Conservation (phyloP, 1,284 basidiomycete genomes). For the Grifola frondosa region DNA sequence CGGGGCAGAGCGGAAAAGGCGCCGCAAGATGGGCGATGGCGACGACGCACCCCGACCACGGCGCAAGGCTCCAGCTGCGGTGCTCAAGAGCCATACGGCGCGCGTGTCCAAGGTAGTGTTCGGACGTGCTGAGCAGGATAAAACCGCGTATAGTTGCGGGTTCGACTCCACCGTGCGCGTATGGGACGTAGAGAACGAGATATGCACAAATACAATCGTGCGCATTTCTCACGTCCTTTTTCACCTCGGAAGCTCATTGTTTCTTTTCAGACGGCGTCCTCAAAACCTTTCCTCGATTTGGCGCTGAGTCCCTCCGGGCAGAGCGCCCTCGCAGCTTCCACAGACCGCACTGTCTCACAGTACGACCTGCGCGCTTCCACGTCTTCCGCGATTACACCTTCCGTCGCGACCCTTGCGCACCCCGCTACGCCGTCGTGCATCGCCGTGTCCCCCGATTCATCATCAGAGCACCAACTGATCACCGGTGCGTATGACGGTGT, state of each 20-base stretch:
- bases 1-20: constrained; percentile 56
- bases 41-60: constrained; percentile 32
- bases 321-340: constrained; percentile 58
- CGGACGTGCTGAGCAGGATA: constrained; percentile 25
- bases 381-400: constrained; percentile 41
- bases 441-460: constrained; percentile 38
- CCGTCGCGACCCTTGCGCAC: constrained; percentile 58
- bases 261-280: constrained; percentile 52
- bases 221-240: constrained; percentile 29
- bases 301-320: constrained; percentile 42
- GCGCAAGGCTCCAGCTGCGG: constrained; percentile 63
- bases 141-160: constrained; percentile 63
- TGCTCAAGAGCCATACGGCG: constrained; percentile 74
- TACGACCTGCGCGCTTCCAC: constrained; percentile 59
- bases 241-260: constrained; percentile 1
- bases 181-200: constrained; percentile 72
- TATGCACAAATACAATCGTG: constrained; percentile 68
- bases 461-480: constrained; percentile 61
- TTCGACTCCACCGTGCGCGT: constrained; percentile 74
- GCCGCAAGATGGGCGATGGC: constrained; percentile 39
- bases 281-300: constrained; percentile 70
- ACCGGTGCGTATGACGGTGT: constrained; percentile 84
- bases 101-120: constrained; percentile 71
- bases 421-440: constrained; percentile 76
- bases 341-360: constrained; percentile 65